Evolutionary conservation across 805 yeast species (phyloP).

Genomic region (Ogataea degrootiae): DNA sequence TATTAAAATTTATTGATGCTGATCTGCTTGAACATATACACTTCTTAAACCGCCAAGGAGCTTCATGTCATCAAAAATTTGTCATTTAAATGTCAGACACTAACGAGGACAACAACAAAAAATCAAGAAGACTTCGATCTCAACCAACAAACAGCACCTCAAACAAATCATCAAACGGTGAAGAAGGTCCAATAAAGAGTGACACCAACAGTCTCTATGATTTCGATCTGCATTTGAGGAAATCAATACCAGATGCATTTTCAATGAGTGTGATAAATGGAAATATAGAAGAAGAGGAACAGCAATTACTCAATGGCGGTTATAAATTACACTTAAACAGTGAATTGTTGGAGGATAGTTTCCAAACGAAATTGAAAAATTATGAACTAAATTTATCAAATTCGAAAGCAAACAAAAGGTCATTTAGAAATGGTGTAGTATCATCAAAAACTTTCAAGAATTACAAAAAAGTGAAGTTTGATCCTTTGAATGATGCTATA

Average conservation of each 20-base stretch:
- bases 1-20: too few species aligned
- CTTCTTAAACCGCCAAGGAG: too few species aligned
- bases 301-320: neutral
- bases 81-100: too few species aligned
- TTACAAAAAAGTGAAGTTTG: constrained; percentile 16
- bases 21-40: too few species aligned
- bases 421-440: too few species aligned
- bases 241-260: constrained; percentile 22
- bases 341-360: constrained; percentile 12
- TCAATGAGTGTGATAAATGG: constrained; percentile 16
- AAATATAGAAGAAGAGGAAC: neutral
- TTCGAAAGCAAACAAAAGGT: neutral
- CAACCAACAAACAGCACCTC: neutral
- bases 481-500: constrained; percentile 43
- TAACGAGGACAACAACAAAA: too few species aligned
- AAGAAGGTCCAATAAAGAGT: constrained; percentile 7
- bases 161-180: neutral
- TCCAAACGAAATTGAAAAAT: constrained; percentile 5
- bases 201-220: constrained; percentile 24
- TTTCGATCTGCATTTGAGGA: constrained; percentile 29
- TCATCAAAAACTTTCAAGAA: neutral
- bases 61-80: too few species aligned
- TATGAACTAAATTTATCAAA: constrained; percentile 12
- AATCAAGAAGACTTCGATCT: constrained; percentile 9
- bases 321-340: constrained; percentile 10